These are phyloP conservation scores for Scheffersomyces ergatensis DNA, from an alignment of 805 yeast genomes.

Conservation along the genomic window DNA sequence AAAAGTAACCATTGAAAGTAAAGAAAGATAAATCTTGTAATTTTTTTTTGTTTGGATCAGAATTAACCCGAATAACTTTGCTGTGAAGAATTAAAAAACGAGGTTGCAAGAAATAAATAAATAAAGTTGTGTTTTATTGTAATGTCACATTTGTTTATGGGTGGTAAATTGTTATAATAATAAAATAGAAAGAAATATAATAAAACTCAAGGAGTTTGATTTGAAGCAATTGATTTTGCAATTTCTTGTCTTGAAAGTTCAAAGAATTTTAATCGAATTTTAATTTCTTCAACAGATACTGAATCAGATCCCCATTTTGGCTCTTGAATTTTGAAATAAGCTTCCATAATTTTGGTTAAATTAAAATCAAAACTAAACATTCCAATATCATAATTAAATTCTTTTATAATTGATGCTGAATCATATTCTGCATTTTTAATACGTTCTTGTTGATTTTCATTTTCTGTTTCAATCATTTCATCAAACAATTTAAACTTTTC, in stretches of 20 bases:
- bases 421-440: constrained; percentile 5
- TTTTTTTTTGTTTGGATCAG: too few relatives aligned
- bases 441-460: constrained; percentile 7
- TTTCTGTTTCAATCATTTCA: constrained; percentile 6
- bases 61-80: too few relatives aligned
- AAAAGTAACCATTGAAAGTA: not conserved
- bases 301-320: not conserved
- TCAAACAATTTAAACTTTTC: not conserved
- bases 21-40: not conserved
- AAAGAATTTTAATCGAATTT: constrained; percentile 3
- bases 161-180: not conserved
- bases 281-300: constrained; percentile 2
- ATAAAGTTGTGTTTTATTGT: too few relatives aligned
- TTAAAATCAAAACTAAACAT: constrained; percentile 27
- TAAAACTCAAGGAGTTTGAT: not conserved
- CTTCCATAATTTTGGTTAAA: constrained; percentile 1
- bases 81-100: not conserved
- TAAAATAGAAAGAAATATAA: not conserved
- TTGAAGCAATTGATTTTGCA: constrained; percentile 2
- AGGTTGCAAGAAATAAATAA: not conserved
- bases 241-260: constrained; percentile 6
- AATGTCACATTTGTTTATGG: too few relatives aligned
- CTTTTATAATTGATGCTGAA: constrained; percentile 3
- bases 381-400: constrained; percentile 22
- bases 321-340: constrained; percentile 1